phyloP scores from a whole-genome alignment of 148 eudicot species.

The Fagopyrum tataricum region DNA sequence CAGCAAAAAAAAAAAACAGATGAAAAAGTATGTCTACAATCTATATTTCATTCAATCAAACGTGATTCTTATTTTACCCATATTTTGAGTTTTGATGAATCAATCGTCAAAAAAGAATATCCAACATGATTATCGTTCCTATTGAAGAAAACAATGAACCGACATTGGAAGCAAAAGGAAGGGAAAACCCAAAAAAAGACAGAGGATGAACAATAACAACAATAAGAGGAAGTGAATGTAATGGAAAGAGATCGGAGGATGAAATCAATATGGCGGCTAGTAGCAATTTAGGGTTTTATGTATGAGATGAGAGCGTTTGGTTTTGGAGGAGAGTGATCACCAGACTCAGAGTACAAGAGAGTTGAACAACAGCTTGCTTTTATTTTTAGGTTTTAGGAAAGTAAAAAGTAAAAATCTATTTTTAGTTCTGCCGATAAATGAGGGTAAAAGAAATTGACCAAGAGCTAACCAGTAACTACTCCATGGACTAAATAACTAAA shows the following conservation, averaged over 20 bases:
- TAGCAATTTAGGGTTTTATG: not conserved
- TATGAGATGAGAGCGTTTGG: constrained; percentile 2
- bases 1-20: not conserved
- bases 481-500: not conserved
- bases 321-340: constrained; percentile 4
- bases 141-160: not conserved
- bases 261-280: constrained; percentile 6
- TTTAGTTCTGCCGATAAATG: constrained; percentile 4
- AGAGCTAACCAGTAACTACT: not conserved
- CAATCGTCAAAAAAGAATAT: not conserved
- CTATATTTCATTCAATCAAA: not conserved
- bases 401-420: not conserved
- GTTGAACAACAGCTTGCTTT: constrained; percentile 9
- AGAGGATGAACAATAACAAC: not conserved
- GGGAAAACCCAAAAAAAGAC: not conserved
- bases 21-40: not conserved
- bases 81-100: not conserved
- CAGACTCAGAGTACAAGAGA: not conserved
- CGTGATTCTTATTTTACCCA: not conserved
- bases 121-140: not conserved
- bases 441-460: constrained; percentile 5
- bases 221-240: not conserved
- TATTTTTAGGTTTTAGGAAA: constrained; percentile 8
- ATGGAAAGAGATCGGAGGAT: not conserved
- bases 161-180: not conserved